Base-by-base conservation (phyloP, 1,284 basidiomycete genomes). In the Ceratobasidium sp. region DNA sequence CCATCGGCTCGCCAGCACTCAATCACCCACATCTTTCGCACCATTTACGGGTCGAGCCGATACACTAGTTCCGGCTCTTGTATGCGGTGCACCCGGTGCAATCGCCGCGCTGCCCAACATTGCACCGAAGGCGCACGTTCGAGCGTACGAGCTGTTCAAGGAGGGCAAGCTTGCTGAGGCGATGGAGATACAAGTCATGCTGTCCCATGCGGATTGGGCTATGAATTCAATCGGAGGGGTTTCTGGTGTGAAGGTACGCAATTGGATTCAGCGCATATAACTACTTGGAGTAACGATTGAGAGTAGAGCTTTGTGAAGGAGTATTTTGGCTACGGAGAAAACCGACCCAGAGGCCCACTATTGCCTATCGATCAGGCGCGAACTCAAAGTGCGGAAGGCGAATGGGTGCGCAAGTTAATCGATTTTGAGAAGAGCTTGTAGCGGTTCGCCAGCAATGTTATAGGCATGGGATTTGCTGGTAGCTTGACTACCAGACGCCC, bases 161-260 rank as follows among this genome's bases (percentile, higher is more conserved):
- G 68, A 77, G 51, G 75, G 75, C 49, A 64, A 77, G 20, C 39
- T 80, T 5, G 79, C 79, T 26, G 77, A 79, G 40, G 80, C 81
- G 0, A 75, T 69, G 55, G 78, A 79, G 70, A 78, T 78, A 7
- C 81, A 82, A 84, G 90, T 89, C 6, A 85, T 92, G 80, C 87
- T 95, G 15, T 90, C 91, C 0, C 91, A 93, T 80, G 91, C 90
- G 2, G 94, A 95, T 84, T 94, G 91, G 89, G 91, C 91, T 64
- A 87, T 90, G 46, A 89, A 90, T 78, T 92, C 91, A 84, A 87
- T 93, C 42, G 93, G 94, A 40, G 92, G 91, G 1, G 91, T 94
- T 64, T 89, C 89, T 3, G 92, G 90, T 7, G 87, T 93, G 81
- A 95, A 95, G 85, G 89, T 61, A 23, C n/a, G 53, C 44, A 20